Base-by-base conservation (phyloP, 139 green algal species). In the Zygnema cylindricum region DNA sequence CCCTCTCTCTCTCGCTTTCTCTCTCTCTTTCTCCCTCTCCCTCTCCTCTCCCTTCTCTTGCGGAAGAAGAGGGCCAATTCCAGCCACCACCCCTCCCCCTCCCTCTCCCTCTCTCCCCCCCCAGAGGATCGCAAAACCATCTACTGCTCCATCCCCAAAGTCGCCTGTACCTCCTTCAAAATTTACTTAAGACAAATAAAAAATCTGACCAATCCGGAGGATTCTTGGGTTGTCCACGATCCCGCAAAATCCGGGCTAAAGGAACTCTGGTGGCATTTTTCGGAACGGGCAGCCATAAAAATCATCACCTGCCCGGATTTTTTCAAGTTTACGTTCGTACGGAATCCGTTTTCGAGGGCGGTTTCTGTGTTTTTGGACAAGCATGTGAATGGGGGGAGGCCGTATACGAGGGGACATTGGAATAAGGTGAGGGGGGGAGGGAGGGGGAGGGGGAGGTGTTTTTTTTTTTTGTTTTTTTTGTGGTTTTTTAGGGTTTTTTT, bases 311-410 rank as follows among this genome's bases (percentile, higher is more conserved):
- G 78, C 0, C 78, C 38, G 0, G 78, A 85, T 41, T 85, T 85
- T 54, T 71, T 85, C 38, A 85, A 85, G 78, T 71, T 85, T 25
- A 42, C 39, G 16, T 85, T 85, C 77, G 78, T 85, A 33, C 35
- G 78, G 23, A 85, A 85, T 63, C 78, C 78, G 22, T 85, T 85
- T 1, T 77, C 78, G 0, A 3, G 78, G 21, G 69, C 40, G 11
- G 23, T 54, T 1, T 85, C 78, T 21, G 78, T 63, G 36, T 85
- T 77, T 32, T 36, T 85, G 38, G 41, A 85, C 78, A 85, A 85
- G 38, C 78, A 85, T 23, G 78, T 85, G 78, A 85, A 85, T 54
- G 78, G 78, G 2, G 76, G 76, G 0, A 35, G 33, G 3, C 76
- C 76, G 21, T 55, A 83, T 55, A 35, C 69, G 30, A 32, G 76